Evolutionary conservation across 1,284 basidiomycete species (phyloP), one percentile per base, ranked within the genome.

Genomic region (Macrocystidia cucumis): DNA sequence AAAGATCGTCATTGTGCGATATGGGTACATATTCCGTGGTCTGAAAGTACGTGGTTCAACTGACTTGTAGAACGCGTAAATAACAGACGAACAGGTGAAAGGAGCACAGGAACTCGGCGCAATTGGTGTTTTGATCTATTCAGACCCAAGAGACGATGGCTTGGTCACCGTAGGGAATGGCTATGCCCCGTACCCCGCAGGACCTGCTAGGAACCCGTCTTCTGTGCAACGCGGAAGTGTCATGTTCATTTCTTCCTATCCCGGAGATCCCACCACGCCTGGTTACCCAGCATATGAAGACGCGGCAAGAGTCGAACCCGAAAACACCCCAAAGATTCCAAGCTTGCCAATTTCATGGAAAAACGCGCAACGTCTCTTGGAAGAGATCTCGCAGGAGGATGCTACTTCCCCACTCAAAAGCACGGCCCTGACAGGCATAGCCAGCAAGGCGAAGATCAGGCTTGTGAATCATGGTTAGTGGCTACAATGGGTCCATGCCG

Each of bases 61-160:
- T n/a, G n/a, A n/a, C n/a, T n/a, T n/a, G n/a, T n/a, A n/a, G n/a
- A n/a, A n/a, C 9, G 19, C 6, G 32, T 27, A 3, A 32, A 12
- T 24, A 11, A 6, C 9, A 29, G 12, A 26, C 20, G 22, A 7
- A 24, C 47, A 91, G 75, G 68, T 91, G 37, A 74, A 87, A 63
- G 74, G 79, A 1, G 90, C 91, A 1, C 72, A 91, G 49, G 87
- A 91, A 44, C 77, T 78, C 3, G 92, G 92, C 13, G 90, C 80
- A 5, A 77, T 62, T 38, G 79, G 78, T 44, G 62, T 78, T 17
- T 56, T 85, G 33, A 92, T 97, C 48, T 98, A 91, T 62, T 79
- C 78, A 9, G 93, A 97, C 59, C 85, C 87, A 9, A 79, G 78
- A 35, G 91, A 96, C 51, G 91, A 97, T 50, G 91, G 91, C 13